These are phyloP conservation scores for Erythrobasidium yunnanense DNA, from an alignment of 768 basidiomycete species.

Conservation along the genomic window DNA sequence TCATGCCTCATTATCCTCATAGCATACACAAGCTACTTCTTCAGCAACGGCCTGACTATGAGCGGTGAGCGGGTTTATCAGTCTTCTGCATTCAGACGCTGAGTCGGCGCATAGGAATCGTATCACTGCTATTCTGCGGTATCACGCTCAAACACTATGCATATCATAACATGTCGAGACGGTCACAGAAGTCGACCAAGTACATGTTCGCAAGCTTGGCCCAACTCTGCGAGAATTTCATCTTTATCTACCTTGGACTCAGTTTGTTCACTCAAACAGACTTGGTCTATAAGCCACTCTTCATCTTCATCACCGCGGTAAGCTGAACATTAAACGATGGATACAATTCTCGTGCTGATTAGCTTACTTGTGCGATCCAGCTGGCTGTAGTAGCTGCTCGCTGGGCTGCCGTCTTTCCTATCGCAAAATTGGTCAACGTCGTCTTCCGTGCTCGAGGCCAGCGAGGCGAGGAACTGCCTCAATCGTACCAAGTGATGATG, in stretches of 20 bases:
- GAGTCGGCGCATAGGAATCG: conserved; percentile 56
- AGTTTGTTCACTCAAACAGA: conserved; percentile 86
- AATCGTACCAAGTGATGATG: conserved; percentile 98
- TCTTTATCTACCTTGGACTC: conserved; percentile 96
- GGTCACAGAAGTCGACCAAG: conserved; percentile 85
- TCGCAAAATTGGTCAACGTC: conserved; percentile 88
- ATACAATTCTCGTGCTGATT: background rate
- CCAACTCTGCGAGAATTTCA: conserved; percentile 93
- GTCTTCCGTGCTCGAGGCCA: conserved; percentile 78
- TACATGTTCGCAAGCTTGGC: conserved; percentile 92
- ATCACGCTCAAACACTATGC: conserved; percentile 99
- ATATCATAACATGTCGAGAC: conserved; percentile 96
- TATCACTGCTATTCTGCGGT: conserved; percentile 93
- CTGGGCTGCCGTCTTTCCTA: conserved; percentile 88
- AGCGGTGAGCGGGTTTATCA: conserved; percentile 41
- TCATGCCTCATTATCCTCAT: conserved; percentile 89
- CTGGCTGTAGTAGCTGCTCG: conserved; percentile 86
- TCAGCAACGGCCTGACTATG: conserved; percentile 91
- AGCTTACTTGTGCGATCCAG: conserved; percentile 34
- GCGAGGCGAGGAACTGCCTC: conserved; percentile 58
- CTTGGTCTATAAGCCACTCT: conserved; percentile 78
- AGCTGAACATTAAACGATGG: conserved; percentile 28
- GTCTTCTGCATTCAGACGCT: background rate
- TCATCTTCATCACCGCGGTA: conserved; percentile 77
- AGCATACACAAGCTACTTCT: conserved; percentile 96